Percentiles rank a stretch among this genome's conserved stretches.
phyloP scores from a whole-genome alignment of 1,284 basidiomycete species.

The Ceratobasidium sp. region DNA sequence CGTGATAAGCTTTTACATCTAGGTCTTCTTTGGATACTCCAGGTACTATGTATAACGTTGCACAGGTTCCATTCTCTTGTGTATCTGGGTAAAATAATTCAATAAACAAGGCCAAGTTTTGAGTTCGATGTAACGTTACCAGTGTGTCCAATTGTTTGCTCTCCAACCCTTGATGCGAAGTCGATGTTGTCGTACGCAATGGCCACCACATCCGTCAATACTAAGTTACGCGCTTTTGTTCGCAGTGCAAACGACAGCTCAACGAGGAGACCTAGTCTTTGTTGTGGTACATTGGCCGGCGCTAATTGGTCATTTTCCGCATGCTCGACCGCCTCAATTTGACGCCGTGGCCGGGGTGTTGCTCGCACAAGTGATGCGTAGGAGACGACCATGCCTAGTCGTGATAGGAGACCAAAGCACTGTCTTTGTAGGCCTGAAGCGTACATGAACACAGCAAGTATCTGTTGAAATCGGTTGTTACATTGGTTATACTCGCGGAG shows the following conservation, averaged over 20 bases:
- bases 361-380: background rate
- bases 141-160: background rate
- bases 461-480: slow-evolving; percentile 5
- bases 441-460: background rate
- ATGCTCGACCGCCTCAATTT: background rate
- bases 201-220: background rate
- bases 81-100: too few species aligned
- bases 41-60: background rate
- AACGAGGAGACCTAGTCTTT: background rate
- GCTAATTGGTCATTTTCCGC: background rate
- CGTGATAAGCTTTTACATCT: slow-evolving; percentile 49
- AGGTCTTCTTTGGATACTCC: background rate
- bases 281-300: background rate
- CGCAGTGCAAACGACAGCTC: background rate
- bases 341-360: background rate
- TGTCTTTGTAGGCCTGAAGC: background rate
- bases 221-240: background rate
- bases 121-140: background rate
- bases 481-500: slow-evolving; percentile 12
- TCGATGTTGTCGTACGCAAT: background rate
- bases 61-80: background rate
- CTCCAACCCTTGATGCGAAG: too few species aligned
- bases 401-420: background rate
- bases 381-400: background rate
- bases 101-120: too few species aligned